These are phyloP conservation scores for Trebouxia sp. DNA, from an alignment of 139 green algal genomes.

Conservation along the genomic window DNA sequence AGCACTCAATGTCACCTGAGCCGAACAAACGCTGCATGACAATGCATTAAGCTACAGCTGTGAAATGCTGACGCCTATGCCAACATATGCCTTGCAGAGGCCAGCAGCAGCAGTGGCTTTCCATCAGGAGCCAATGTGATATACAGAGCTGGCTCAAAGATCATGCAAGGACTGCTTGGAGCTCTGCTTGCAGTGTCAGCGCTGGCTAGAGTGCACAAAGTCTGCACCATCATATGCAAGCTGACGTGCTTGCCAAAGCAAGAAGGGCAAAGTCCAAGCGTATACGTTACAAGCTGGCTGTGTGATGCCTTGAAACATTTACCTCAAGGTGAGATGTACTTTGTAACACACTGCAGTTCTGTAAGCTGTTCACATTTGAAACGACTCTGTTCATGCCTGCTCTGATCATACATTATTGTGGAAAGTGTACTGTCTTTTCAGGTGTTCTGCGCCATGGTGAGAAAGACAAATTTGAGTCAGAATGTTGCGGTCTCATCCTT, in stretches of 20 bases:
- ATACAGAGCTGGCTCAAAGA: not conserved
- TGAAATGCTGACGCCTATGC: no score
- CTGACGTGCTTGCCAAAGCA: not conserved
- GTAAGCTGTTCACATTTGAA: no score
- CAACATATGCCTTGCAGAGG: no score
- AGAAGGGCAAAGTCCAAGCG: not conserved
- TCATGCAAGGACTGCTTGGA: slow-evolving; percentile 10
- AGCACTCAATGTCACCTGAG: no score
- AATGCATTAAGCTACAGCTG: no score
- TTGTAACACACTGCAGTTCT: no score
- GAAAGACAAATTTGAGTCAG: not conserved
- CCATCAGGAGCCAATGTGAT: not conserved
- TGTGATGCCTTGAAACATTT: not conserved
- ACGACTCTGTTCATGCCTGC: no score
- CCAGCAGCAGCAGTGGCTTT: not conserved
- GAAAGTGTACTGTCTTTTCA: no score
- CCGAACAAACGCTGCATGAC: no score
- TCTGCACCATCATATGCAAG: not conserved
- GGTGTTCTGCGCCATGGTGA: not conserved
- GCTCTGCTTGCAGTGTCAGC: slow-evolving; percentile 7
- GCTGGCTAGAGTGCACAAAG: slow-evolving; percentile 15
- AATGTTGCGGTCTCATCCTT: not conserved
- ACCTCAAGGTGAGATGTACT: not conserved
- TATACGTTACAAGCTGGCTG: not conserved
- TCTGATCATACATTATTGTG: no score